Evolutionary conservation across 2,329 filamentous ascomycete species (phyloP).

Genomic region (Dactylonectria estremocensis): DNA sequence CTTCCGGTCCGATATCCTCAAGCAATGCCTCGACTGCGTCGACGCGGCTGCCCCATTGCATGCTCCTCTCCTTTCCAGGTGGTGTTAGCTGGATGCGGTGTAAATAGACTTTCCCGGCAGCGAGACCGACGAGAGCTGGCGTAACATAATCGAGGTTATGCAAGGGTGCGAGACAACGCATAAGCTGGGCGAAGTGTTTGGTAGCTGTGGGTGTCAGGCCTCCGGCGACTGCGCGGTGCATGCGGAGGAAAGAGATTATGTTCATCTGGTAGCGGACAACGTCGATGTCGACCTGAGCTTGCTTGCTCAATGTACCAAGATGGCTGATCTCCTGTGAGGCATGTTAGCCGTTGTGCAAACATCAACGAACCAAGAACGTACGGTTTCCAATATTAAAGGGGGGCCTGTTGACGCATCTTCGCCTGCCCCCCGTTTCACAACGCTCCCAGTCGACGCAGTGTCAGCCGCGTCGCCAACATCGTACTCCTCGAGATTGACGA

Average conservation of each 20-base stretch:
- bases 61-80: conserved; percentile 83
- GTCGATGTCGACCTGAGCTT: conserved; percentile 80
- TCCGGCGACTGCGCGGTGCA: conserved; percentile 86
- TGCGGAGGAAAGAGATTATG: conserved; percentile 86
- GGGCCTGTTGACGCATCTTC: conserved; percentile 40
- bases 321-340: conserved; percentile 68
- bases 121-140: conserved; percentile 86
- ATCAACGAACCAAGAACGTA: conserved; percentile 47
- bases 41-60: conserved; percentile 92
- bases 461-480: conserved; percentile 52
- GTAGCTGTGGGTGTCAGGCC: conserved; percentile 86
- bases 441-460: conserved; percentile 60
- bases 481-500: conserved; percentile 81
- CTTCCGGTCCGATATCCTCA: conserved; percentile 72
- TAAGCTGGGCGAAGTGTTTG: conserved; percentile 79
- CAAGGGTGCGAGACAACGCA: conserved; percentile 82
- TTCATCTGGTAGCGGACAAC: conserved; percentile 90
- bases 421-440: conserved; percentile 58
- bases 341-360: conserved; percentile 26
- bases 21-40: conserved; percentile 78
- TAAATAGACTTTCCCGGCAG: conserved; percentile 87
- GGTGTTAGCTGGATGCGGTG: conserved; percentile 83
- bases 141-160: conserved; percentile 87
- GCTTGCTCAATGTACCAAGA: conserved; percentile 71
- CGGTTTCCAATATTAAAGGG: conserved; percentile 60